phyloP scores from a whole-genome alignment of 192 early-diverging fungal species.

The Linderina pennispora region DNA sequence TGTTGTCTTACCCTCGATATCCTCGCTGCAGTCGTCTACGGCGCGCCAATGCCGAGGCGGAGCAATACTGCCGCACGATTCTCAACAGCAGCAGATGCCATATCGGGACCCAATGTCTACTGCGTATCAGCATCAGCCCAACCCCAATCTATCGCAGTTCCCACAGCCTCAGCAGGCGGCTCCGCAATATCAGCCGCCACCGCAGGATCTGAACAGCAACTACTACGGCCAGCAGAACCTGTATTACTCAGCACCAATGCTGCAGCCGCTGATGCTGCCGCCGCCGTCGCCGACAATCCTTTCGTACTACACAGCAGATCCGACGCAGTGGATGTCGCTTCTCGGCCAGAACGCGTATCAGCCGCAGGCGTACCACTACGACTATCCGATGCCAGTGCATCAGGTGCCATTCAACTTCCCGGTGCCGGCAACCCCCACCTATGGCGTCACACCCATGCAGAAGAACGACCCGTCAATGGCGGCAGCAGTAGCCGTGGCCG shows the following conservation, averaged over 20 bases:
- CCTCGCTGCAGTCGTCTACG: not conserved
- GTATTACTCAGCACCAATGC: constrained; percentile 13
- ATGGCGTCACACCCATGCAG: constrained; percentile 10
- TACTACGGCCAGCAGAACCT: too few relatives aligned
- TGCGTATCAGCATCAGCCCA: constrained; percentile 5
- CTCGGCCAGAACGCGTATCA: constrained; percentile 32
- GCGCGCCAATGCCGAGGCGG: not conserved
- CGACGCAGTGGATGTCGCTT: constrained; percentile 37
- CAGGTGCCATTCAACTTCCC: constrained; percentile 20
- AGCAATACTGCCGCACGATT: not conserved
- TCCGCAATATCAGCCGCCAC: constrained; percentile 3
- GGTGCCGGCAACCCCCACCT: constrained; percentile 7
- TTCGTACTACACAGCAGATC: constrained; percentile 46
- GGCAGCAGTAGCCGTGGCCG: not conserved
- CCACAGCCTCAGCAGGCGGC: constrained; percentile 8
- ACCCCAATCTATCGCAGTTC: not conserved
- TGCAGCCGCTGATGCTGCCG: constrained; percentile 45
- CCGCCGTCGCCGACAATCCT: constrained; percentile 49
- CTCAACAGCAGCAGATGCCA: not conserved
- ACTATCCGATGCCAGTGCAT: constrained; percentile 26
- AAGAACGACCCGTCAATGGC: constrained; percentile 5
- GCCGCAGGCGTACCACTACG: constrained; percentile 38
- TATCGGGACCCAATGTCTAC: not conserved
- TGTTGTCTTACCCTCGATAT: constrained; percentile 14
- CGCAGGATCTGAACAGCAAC: constrained; percentile 8